phyloP scores from a whole-genome alignment of 2,329 filamentous ascomycete genomes.

The Diaporthe vexans region DNA sequence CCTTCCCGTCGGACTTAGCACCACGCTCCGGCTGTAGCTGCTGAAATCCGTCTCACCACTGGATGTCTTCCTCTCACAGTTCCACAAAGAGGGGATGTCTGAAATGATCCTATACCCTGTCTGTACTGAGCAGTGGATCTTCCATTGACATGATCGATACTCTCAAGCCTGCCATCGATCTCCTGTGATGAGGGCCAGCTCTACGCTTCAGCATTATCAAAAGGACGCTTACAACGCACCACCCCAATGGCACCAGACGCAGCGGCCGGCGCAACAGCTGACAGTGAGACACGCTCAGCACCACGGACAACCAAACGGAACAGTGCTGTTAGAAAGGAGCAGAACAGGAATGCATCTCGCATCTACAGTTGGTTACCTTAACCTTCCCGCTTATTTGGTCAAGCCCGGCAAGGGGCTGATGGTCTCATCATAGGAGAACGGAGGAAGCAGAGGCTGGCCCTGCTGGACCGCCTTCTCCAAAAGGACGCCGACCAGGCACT shows the following conservation, averaged over 20 bases:
- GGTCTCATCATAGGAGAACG: slow-evolving; percentile 54
- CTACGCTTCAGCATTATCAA: background rate
- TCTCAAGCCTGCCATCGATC: background rate
- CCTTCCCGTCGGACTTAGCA: slow-evolving; percentile 21
- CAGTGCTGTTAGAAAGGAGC: slow-evolving; percentile 45
- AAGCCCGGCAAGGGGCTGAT: slow-evolving; percentile 37
- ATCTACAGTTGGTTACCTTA: slow-evolving; percentile 43
- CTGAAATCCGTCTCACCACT: slow-evolving; percentile 3
- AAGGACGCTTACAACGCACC: background rate
- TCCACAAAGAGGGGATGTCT: background rate
- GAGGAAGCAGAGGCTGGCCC: slow-evolving; percentile 58
- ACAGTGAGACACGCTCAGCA: background rate
- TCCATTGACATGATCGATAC: background rate
- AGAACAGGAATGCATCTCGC: slow-evolving; percentile 47
- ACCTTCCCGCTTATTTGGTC: background rate
- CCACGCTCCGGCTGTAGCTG: background rate
- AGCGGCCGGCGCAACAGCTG: too few relatives aligned
- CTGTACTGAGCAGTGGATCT: background rate
- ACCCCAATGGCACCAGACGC: background rate
- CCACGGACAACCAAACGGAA: slow-evolving; percentile 36
- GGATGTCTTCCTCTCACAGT: background rate
- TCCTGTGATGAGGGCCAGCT: background rate
- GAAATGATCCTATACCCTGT: background rate
- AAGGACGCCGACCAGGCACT: slow-evolving; percentile 38
- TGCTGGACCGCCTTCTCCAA: slow-evolving; percentile 56